Evolutionary conservation across 129 eudicot genomes (phyloP), one percentile per base, ranked within the genome.

Genomic region (Logfia minima): DNA sequence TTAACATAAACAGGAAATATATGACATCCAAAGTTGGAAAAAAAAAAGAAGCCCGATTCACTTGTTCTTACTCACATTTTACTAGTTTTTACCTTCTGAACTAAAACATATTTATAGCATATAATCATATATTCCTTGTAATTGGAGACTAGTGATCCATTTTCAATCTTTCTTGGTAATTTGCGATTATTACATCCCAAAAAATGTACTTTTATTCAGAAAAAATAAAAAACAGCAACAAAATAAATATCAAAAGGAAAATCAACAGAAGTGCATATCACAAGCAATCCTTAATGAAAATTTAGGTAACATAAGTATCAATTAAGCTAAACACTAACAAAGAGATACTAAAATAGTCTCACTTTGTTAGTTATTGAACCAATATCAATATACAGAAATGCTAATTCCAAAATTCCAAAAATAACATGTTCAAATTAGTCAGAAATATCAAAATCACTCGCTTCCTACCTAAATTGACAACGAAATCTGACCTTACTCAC

Each of bases 51-150:
- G 29, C 2, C 45, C 4, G 10, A 13, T 3, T 68, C 8, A 32
- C 9, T 51, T 5, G 1, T 14, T 26, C 37, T 55, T 19, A 4
- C 37, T 63, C 59, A 24, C 45, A n/a, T 0, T 48, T 73, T 60
- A 37, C 58, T 74, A 74, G 11, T 22, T 34, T 37, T 24, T 31
- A 74, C 9, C 11, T 52, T 72, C 66, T 53, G 59, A 59, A 34
- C 61, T 8, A 0, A 63, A 45, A 32, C n/a, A 48, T 48, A 48
- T 14, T 13, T 48, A 14, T 48, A 48, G 17, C 55, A 48, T 14
- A 48, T 8, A 8, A 7, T 9, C 13, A 39, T 39, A 39, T 48
- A 14, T 13, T 14, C 55, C 51, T 43, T 2, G 51, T 43, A 43
- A 10, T 43, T 43, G 16, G 16, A 43, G 51, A 11, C 51, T 43